These are phyloP conservation scores for Inga oerstediana DNA, from an alignment of 306 rosid species.

Conservation along the genomic window DNA sequence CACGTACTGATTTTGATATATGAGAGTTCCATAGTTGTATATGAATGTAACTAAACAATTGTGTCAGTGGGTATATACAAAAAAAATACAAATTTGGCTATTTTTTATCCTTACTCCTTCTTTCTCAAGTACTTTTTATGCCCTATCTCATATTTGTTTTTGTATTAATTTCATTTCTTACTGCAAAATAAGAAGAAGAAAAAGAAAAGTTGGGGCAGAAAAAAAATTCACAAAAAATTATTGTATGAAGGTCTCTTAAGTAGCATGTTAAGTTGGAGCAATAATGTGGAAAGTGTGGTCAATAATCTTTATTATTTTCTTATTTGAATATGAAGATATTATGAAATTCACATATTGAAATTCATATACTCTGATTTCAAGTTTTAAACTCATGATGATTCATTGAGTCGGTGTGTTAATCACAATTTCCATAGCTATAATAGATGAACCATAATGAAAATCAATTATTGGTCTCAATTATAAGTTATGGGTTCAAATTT, in stretches of 20 bases:
- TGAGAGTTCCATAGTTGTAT: conserved; percentile 20
- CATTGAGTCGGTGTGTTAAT: conserved; percentile 24
- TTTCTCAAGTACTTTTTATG: not conserved
- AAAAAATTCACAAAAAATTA: not conserved
- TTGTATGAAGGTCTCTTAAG: not conserved
- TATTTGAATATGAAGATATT: not conserved
- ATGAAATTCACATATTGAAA: not conserved
- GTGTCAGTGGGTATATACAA: conserved; percentile 16
- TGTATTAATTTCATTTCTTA: not conserved
- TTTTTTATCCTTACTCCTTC: not conserved
- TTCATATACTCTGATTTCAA: not conserved
- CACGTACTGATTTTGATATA: not conserved
- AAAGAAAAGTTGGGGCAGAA: not conserved
- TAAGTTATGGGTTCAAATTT: conserved; percentile 34
- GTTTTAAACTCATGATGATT: conserved; percentile 27
- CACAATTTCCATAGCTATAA: conserved; percentile 17
- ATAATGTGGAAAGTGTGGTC: conserved; percentile 19
- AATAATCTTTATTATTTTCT: not conserved
- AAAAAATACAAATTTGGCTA: not conserved
- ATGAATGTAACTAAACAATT: conserved; percentile 16
- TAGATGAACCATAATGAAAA: conserved; percentile 32
- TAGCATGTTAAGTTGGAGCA: not conserved
- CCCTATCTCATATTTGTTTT: not conserved
- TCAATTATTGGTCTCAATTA: conserved; percentile 40
- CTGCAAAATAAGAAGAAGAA: not conserved